phyloP scores from a whole-genome alignment of 2,329 filamentous ascomycete species.

The Ophiognomonia clavigignenti-juglandacearum region DNA sequence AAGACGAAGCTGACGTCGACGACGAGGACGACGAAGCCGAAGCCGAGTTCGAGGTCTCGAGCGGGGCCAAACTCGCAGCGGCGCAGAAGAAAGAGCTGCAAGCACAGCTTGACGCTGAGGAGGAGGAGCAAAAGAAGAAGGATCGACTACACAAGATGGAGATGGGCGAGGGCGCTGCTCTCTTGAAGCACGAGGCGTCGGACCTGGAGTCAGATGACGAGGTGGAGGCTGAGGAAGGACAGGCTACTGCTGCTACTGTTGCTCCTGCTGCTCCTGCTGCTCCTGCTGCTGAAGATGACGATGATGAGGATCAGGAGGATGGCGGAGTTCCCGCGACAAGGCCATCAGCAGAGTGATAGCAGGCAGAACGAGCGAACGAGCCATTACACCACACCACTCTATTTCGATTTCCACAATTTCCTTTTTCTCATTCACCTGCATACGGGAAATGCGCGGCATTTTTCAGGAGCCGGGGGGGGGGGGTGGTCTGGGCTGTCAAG shows the following conservation, averaged over 20 bases:
- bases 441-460: background rate
- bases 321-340: slow-evolving; percentile 10
- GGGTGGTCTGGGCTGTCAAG: background rate
- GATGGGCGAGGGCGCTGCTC: slow-evolving; percentile 50
- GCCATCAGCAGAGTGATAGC: slow-evolving; percentile 4
- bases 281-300: too few relatives aligned
- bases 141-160: slow-evolving; percentile 57
- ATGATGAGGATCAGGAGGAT: slow-evolving; percentile 17
- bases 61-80: slow-evolving; percentile 35
- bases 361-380: background rate
- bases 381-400: too few relatives aligned
- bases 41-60: slow-evolving; percentile 37
- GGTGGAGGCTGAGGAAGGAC: slow-evolving; percentile 25
- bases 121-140: slow-evolving; percentile 39
- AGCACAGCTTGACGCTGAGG: slow-evolving; percentile 24
- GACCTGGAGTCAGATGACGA: slow-evolving; percentile 21
- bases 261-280: too few relatives aligned
- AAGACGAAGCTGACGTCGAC: slow-evolving; percentile 16
- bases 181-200: slow-evolving; percentile 27
- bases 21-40: slow-evolving; percentile 34
- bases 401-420: background rate
- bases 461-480: background rate
- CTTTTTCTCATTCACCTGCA: background rate
- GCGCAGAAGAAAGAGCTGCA: slow-evolving; percentile 39
- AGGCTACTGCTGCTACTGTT: slow-evolving; percentile 2